Evolutionary conservation across 23 red algal species (phyloP), one percentile per base, ranked within the genome.

Genomic region (Gracilaria vermiculophylla): DNA sequence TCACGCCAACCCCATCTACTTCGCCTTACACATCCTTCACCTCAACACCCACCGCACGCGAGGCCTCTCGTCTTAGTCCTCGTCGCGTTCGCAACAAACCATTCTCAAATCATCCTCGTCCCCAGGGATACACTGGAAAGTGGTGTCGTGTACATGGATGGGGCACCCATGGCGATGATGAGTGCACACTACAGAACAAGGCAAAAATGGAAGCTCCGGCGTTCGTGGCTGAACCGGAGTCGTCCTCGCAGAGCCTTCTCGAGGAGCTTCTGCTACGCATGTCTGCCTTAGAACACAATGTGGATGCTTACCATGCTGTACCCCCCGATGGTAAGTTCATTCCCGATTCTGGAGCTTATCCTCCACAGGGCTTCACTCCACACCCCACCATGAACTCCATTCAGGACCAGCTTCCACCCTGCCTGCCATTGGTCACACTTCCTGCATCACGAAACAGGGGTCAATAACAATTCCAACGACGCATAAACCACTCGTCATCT

Each of bases 261-360:
- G 20, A 73, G 13, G 40, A 73, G 25, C 7, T 73, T n/a, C 15
- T 19, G 24, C 7, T 47, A 27, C 3, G 37, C 31, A 24, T 39
- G 67, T 10, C 37, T 20, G 20, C 21, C 29, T 42, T 66, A 35
- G 27, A 41, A 70, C 37, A 47, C 9, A 73, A 73, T 16, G 28
- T 25, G 36, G 25, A 66, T 21, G 43, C 43, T 47, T 5, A 5
- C 12, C 43, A 8, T 47, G 6, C 5, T 5, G 6, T 13, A 1
- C 1, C 1, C 3, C 19, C 32, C 40, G 33, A 73, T 24, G 39
- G 67, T 73, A 73, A 1, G 75, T 58, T 57, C 50, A 52, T 83
- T 4, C 79, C 50, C 11, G 79, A 83, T 31, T 67, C 57, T 69
- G 58, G 31, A 3, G 79, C 79, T 35, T 2, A 66, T 17, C 79